Evolutionary conservation across 345 rosid genomes (phyloP), one percentile per base, ranked within the genome.

Genomic region (Aquilaria malaccensis): DNA sequence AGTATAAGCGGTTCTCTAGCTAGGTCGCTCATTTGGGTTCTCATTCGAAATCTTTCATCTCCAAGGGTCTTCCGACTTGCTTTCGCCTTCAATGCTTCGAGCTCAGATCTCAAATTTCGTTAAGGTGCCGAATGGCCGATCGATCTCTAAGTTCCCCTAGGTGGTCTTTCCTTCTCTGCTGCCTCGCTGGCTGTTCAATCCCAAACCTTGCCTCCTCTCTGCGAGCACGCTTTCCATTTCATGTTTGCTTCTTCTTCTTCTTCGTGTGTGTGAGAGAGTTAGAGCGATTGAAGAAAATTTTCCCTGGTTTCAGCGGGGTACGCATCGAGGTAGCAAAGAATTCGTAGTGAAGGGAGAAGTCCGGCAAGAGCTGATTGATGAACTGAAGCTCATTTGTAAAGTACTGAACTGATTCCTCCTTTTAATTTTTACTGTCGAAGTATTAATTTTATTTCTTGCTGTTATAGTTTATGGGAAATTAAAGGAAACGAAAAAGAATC

Each of bases 291-390:
- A 48, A 33, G 22, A 13, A 58, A 55, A 49, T 14, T 45, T 63
- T 45, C 6, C 32, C 53, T 29, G 57, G 15, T 53, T 67, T 37
- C 9, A 77, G 95, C 52, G 69, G 45, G 61, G 45, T 66, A 13
- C 72, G 70, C 48, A 37, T 72, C 55, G 89, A 85, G 2, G 87
- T 33, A 77, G 83, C 70, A 74, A 83, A 10, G 93, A 84, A 2
- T 72, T 60, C 67, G 80, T 79, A 13, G 93, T 83, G 9, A 80
- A 80, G 68, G 96, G 95, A 62, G 75, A 78, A 61, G 73, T 82
- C 62, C 86, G 93, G 15, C 71, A 62, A 56, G 82, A 87, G 82
- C 80, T 89, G 69, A 67, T 89, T 65, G 56, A 79, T 50, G 84
- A 80, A 41, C 58, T 92, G 45, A 79, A 68, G 62, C 72, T 76